Conservation (phyloP, 371 early-diverging fungal species). For the Apophysomyces elegans region DNA sequence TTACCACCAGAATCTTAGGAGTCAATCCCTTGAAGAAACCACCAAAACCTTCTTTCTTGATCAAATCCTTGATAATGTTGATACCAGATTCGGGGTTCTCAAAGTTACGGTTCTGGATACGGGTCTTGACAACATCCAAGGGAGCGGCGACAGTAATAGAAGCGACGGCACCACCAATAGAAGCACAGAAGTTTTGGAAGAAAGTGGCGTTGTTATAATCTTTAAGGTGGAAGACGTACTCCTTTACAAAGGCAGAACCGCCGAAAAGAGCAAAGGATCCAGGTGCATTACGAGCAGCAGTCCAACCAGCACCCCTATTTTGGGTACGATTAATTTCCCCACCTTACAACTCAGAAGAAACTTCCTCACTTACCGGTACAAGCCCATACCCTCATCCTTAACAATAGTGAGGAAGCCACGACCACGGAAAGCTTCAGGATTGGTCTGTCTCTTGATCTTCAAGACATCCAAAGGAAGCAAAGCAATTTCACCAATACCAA, state of each 20-base stretch:
- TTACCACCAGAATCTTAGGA: conserved; percentile 90
- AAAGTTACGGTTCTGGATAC: conserved; percentile 93
- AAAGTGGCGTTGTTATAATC: conserved; percentile 96
- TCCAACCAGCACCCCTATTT: conserved; percentile 93
- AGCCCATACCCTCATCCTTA: conserved; percentile 87
- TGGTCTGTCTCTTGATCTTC: conserved; percentile 97
- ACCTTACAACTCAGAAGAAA: not conserved
- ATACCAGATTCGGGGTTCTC: conserved; percentile 89
- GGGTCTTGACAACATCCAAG: conserved; percentile 97
- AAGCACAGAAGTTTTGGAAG: conserved; percentile 95
- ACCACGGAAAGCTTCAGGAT: conserved; percentile 88
- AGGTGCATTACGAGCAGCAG: conserved; percentile 97
- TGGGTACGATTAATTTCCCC: not conserved
- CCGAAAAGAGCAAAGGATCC: conserved; percentile 97
- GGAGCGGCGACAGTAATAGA: conserved; percentile 96
- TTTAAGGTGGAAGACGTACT: conserved; percentile 83
- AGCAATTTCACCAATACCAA: conserved; percentile 97
- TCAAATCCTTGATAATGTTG: conserved; percentile 84
- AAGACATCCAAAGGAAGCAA: conserved; percentile 95
- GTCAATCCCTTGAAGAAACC: conserved; percentile 98
- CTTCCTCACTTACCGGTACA: conserved; percentile 74
- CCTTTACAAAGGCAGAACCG: conserved; percentile 94
- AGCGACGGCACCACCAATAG: conserved; percentile 95
- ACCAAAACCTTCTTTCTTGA: conserved; percentile 90
- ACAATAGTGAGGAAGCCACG: conserved; percentile 84